Evolutionary conservation across 2,329 filamentous ascomycete species (phyloP).

Genomic region (Sarocladiaceae sp.): DNA sequence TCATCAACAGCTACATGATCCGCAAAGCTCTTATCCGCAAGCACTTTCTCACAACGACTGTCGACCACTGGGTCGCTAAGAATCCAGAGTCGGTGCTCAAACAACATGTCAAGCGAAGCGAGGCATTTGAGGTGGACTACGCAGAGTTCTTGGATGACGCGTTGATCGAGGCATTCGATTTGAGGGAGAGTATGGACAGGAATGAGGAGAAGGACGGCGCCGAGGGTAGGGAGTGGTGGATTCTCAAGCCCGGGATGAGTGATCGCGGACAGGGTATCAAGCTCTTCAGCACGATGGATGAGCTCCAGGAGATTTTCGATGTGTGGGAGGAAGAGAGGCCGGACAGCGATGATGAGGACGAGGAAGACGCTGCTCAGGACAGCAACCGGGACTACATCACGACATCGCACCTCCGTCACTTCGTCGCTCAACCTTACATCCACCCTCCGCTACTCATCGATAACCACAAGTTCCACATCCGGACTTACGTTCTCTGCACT

Average conservation of each 20-base stretch:
- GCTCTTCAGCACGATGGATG: constrained; percentile 79
- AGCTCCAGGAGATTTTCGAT: constrained; percentile 85
- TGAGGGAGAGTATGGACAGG: constrained; percentile 70
- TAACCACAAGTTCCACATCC: constrained; percentile 86
- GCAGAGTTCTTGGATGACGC: constrained; percentile 96
- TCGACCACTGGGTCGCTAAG: constrained; percentile 83
- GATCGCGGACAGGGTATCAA: constrained; percentile 91
- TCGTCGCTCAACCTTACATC: constrained; percentile 93
- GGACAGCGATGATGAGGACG: constrained; percentile 63
- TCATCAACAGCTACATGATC: constrained; percentile 90
- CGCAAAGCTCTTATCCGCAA: constrained; percentile 95
- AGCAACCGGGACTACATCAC: constrained; percentile 57
- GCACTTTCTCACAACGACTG: constrained; percentile 82
- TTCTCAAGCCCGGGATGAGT: constrained; percentile 96
- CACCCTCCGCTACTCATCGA: constrained; percentile 72
- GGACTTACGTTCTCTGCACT: constrained; percentile 81
- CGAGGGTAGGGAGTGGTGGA: constrained; percentile 77
- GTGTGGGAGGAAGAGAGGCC: constrained; percentile 73
- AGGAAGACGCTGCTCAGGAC: constrained; percentile 33
- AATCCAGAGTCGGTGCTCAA: constrained; percentile 67
- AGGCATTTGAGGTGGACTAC: constrained; percentile 92
- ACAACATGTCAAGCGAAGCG: constrained; percentile 69
- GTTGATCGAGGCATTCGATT: constrained; percentile 82
- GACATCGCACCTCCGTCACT: constrained; percentile 89
- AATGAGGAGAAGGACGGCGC: constrained; percentile 45